These are phyloP conservation scores for Peltaster fructicola DNA, from an alignment of 2,329 filamentous ascomycete species.

Conservation along the genomic window DNA sequence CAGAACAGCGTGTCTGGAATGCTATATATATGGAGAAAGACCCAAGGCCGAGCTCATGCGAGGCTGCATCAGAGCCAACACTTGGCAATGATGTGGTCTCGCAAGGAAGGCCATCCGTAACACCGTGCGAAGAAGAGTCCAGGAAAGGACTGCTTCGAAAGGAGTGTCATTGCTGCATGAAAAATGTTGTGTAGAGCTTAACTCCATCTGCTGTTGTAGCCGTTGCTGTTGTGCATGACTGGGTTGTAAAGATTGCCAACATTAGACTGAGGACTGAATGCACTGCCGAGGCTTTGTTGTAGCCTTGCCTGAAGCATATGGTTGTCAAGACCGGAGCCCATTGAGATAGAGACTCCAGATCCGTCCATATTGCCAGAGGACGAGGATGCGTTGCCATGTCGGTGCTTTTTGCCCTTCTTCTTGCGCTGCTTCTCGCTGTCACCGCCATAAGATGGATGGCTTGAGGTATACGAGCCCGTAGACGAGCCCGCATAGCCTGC, in stretches of 20 bases:
- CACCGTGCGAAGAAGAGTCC: too few species aligned
- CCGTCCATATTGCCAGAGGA: conserved; percentile 74
- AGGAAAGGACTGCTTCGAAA: too few species aligned
- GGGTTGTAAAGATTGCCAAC: conserved; percentile 11
- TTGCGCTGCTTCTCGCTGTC: conserved; percentile 43
- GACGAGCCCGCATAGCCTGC: conserved; percentile 3
- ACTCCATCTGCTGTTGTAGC: conserved; percentile 11
- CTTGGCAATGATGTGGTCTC: too few species aligned
- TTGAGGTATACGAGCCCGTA: conserved; percentile 3
- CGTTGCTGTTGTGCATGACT: conserved; percentile 16
- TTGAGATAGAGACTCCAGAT: too few species aligned
- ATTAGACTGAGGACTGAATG: conserved; percentile 3
- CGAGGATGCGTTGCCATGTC: conserved; percentile 99
- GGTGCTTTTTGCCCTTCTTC: conserved; percentile 99
- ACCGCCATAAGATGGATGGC: conserved; percentile 10
- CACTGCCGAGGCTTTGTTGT: conserved; percentile 8
- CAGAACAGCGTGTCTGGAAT: too few species aligned
- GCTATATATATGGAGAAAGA: too few species aligned
- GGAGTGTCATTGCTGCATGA: conserved; percentile 8
- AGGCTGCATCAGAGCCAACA: too few species aligned
- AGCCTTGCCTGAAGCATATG: conserved; percentile 21
- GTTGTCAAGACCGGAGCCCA: conserved; percentile 98
- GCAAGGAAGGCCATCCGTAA: too few species aligned
- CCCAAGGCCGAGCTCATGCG: too few species aligned
- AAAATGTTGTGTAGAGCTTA: conserved; percentile 8